Percentiles rank a stretch among this genome's conserved stretches.
Evolutionary conservation across 352 stramenopile species (phyloP).

Genomic region (Globisporangium nunn): DNA sequence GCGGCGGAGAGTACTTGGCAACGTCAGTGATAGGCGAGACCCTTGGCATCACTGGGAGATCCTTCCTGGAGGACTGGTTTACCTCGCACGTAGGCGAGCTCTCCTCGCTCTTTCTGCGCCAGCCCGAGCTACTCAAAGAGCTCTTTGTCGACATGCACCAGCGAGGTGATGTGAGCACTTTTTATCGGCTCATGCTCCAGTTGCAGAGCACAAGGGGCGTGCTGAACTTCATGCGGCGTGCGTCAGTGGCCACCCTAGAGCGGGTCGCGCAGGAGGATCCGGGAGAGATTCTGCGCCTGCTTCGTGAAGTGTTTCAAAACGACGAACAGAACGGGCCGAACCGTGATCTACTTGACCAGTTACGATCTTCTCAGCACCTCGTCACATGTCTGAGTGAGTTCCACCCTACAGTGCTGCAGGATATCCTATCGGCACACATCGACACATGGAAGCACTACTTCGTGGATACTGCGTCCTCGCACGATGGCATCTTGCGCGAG

Average conservation of each 20-base stretch:
- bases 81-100: constrained; percentile 42
- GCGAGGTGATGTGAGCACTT: constrained; percentile 32
- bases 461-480: constrained; percentile 40
- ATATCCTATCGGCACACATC: constrained; percentile 55
- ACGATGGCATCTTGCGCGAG: constrained; percentile 51
- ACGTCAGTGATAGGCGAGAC: constrained; percentile 1
- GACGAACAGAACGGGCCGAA: constrained; percentile 21
- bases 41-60: neutral
- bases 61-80: constrained; percentile 56
- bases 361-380: constrained; percentile 47
- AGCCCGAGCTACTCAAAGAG: constrained; percentile 49
- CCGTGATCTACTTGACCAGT: constrained; percentile 40
- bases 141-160: constrained; percentile 61
- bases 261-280: constrained; percentile 55
- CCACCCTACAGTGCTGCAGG: constrained; percentile 49
- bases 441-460: constrained; percentile 64
- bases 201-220: constrained; percentile 52
- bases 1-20: constrained; percentile 7
- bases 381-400: constrained; percentile 53
- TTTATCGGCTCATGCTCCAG: constrained; percentile 61
- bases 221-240: constrained; percentile 48
- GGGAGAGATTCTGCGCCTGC: constrained; percentile 29
- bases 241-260: constrained; percentile 42
- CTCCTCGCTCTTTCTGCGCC: constrained; percentile 38
- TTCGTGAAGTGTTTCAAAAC: constrained; percentile 47